Evolutionary conservation across 495 filamentous ascomycete species (phyloP).

Genomic region (Penicillium desertorum): DNA sequence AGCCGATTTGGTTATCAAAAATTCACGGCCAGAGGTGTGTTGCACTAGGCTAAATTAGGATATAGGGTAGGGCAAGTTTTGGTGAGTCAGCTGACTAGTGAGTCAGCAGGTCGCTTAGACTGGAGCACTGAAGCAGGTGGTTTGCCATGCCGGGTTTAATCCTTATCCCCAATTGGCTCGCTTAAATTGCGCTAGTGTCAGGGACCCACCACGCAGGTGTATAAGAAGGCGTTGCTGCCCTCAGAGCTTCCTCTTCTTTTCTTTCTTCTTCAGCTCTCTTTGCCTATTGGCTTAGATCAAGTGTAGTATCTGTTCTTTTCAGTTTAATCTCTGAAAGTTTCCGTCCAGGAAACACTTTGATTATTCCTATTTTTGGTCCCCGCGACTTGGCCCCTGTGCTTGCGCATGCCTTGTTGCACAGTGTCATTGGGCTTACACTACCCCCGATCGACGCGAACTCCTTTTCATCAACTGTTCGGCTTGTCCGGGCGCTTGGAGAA

Average conservation of each 20-base stretch:
- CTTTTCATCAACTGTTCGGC: slow-evolving; percentile 64
- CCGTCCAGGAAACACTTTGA: slow-evolving; percentile 71
- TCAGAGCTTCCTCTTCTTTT: slow-evolving; percentile 41
- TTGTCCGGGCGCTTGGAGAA: slow-evolving; percentile 62
- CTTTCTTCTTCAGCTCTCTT: slow-evolving; percentile 58
- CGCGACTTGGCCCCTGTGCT: no score
- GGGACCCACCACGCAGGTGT: slow-evolving; percentile 12
- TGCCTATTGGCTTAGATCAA: slow-evolving; percentile 78
- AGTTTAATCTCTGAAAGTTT: slow-evolving; percentile 82
- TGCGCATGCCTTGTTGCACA: no score
- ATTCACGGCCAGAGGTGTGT: slow-evolving; percentile 25
- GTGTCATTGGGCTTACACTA: no score
- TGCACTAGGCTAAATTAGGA: slow-evolving; percentile 31
- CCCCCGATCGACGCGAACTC: slow-evolving; percentile 62
- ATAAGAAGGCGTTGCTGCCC: slow-evolving; percentile 35
- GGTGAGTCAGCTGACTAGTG: background rate
- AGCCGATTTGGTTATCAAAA: slow-evolving; percentile 25
- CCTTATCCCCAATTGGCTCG: slow-evolving; percentile 19
- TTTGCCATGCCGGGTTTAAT: background rate
- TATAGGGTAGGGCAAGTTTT: slow-evolving; percentile 28
- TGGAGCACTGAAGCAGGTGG: no score
- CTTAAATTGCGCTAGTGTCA: slow-evolving; percentile 24
- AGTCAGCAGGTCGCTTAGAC: background rate
- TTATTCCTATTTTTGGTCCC: slow-evolving; percentile 78
- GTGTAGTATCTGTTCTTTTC: slow-evolving; percentile 99